Evolutionary conservation across 1,284 basidiomycete genomes (phyloP).

Genomic region (Melampsora americana): DNA sequence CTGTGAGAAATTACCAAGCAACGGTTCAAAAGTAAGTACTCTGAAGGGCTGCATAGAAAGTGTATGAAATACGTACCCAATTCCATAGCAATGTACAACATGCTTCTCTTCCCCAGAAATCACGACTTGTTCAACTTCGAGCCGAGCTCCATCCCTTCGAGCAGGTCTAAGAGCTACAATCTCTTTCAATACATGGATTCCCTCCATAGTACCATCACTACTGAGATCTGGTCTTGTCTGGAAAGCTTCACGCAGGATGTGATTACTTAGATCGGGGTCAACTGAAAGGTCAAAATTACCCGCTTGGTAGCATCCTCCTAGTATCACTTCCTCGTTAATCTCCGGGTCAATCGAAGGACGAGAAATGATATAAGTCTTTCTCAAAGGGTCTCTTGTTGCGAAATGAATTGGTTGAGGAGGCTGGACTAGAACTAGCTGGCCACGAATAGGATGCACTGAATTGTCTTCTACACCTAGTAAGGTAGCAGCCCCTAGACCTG

Average conservation of each 20-base stretch:
- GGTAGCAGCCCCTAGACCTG: conserved; percentile 18
- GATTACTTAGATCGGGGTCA: not conserved
- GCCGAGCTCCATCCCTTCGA: conserved; percentile 65
- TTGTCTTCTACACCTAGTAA: conserved; percentile 21
- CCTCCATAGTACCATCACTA: conserved; percentile 11
- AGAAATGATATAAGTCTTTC: conserved; percentile 17
- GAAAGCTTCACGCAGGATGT: conserved; percentile 10
- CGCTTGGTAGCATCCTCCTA: conserved; percentile 26
- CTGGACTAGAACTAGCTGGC: conserved; percentile 11
- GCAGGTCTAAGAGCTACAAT: conserved; percentile 70
- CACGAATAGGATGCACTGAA: conserved; percentile 23
- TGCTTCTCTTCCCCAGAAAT: not conserved
- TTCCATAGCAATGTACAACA: conserved; percentile 38
- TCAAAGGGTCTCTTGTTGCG: not conserved
- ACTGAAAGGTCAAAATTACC: conserved; percentile 9
- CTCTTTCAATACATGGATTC: conserved; percentile 60
- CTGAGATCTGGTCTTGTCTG: conserved; percentile 24
- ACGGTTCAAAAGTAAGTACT: not conserved
- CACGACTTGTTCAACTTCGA: conserved; percentile 62
- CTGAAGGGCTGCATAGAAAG: not conserved
- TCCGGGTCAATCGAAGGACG: conserved; percentile 15
- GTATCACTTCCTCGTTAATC: conserved; percentile 10
- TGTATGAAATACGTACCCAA: conserved; percentile 15
- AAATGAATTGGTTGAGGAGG: conserved; percentile 24
- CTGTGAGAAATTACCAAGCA: not conserved